Conservation (phyloP, 192 early-diverging fungal species). For the Lobulomyces angularis region DNA sequence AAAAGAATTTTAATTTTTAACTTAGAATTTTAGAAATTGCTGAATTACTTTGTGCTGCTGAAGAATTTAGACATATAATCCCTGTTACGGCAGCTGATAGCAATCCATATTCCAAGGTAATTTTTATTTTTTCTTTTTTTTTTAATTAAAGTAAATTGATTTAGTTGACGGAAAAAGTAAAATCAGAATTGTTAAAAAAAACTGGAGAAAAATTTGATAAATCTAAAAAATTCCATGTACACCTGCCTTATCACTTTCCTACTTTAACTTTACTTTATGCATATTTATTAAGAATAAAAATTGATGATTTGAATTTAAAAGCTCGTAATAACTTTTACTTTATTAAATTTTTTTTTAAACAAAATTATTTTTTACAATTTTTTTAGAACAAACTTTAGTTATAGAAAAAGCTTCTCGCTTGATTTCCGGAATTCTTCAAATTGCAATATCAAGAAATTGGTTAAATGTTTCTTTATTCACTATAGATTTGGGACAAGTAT, state of each 20-base stretch:
- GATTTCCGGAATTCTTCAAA: constrained; percentile 77
- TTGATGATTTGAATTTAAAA: constrained; percentile 42
- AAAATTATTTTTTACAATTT: background rate
- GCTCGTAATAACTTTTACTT: background rate
- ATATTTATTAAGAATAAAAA: constrained; percentile 64
- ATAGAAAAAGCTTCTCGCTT: constrained; percentile 62
- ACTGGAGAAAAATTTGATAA: constrained; percentile 50
- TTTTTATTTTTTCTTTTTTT: no score
- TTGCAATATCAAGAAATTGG: constrained; percentile 79
- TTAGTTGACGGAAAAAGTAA: constrained; percentile 24
- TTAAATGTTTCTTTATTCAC: constrained; percentile 48
- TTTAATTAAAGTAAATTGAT: no score
- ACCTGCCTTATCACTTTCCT: constrained; percentile 2
- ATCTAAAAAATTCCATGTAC: constrained; percentile 35
- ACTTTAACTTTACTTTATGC: constrained; percentile 79
- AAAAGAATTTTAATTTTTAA: no score
- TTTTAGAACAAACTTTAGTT: constrained; percentile 42
- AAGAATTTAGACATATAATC: no score
- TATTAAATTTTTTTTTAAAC: background rate
- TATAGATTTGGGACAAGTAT: constrained; percentile 73
- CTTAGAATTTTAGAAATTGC: constrained; percentile 51
- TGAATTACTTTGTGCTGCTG: constrained; percentile 59
- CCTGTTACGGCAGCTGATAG: no score
- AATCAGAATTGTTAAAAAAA: constrained; percentile 37
- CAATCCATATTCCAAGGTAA: no score